These are phyloP conservation scores for Phytophthora capsici DNA, from an alignment of 352 stramenopile genomes.

Conservation along the genomic window DNA sequence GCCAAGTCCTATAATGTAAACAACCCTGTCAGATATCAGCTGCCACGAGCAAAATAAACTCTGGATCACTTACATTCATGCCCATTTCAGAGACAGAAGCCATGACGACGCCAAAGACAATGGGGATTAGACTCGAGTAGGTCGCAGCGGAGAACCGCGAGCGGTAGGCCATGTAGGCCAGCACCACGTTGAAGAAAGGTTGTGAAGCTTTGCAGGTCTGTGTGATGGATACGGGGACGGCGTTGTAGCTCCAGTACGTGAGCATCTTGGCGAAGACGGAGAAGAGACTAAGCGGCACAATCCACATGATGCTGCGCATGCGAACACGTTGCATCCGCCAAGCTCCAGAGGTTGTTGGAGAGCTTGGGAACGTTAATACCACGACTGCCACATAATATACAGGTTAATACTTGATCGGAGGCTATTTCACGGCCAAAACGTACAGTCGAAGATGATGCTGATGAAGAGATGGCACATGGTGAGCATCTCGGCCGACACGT, in stretches of 20 bases:
- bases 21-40: neutral
- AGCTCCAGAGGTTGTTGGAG: conserved; percentile 41
- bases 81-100: conserved; percentile 88
- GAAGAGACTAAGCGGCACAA: conserved; percentile 82
- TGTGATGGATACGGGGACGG: conserved; percentile 81
- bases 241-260: conserved; percentile 91
- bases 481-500: conserved; percentile 85
- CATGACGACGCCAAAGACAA: conserved; percentile 83
- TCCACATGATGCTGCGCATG: conserved; percentile 73
- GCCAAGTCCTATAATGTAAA: conserved; percentile 62
- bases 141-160: conserved; percentile 76
- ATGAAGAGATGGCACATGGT: conserved; percentile 87
- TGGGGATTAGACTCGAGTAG: conserved; percentile 83
- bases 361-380: conserved; percentile 72
- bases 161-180: conserved; percentile 76
- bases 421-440: conserved; percentile 2
- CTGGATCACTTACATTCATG: conserved; percentile 65
- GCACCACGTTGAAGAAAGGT: conserved; percentile 87
- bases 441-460: conserved; percentile 81
- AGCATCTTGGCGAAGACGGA: conserved; percentile 83
- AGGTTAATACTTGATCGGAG: neutral
- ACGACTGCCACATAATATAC: conserved; percentile 49
- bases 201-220: conserved; percentile 90
- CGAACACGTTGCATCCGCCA: conserved; percentile 75
- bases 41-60: neutral